Conservation (phyloP, 345 rosid species). For the Camelina hispida region DNA sequence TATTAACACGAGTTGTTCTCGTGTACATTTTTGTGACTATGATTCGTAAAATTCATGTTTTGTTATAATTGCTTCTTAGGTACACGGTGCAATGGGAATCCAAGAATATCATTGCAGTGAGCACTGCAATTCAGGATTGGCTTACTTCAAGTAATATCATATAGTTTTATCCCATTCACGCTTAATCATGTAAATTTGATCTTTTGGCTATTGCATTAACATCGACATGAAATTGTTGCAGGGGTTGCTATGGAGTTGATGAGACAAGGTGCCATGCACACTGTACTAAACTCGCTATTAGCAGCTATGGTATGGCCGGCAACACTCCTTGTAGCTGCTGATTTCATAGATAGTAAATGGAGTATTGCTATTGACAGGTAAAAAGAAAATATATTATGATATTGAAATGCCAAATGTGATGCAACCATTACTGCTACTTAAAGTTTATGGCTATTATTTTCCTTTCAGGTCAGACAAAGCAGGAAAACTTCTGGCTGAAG, state of each 20-base stretch:
- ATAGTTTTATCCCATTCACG: slow-evolving; percentile 30
- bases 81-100: slow-evolving; percentile 94
- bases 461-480: slow-evolving; percentile 84
- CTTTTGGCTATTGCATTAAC: slow-evolving; percentile 10
- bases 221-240: slow-evolving; percentile 43
- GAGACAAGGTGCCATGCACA: slow-evolving; percentile 95
- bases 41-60: not conserved
- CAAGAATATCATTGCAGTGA: slow-evolving; percentile 82
- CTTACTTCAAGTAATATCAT: slow-evolving; percentile 87
- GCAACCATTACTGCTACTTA: slow-evolving; percentile 6
- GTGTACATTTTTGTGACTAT: slow-evolving; percentile 1
- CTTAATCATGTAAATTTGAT: not conserved
- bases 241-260: slow-evolving; percentile 80
- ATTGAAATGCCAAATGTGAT: not conserved
- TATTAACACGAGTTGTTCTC: slow-evolving; percentile 37
- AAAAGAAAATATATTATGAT: not conserved
- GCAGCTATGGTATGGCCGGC: slow-evolving; percentile 93
- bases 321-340: slow-evolving; percentile 70
- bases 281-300: slow-evolving; percentile 72
- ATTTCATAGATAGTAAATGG: slow-evolving; percentile 93
- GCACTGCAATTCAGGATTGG: slow-evolving; percentile 99
- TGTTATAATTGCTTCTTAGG: slow-evolving; percentile 47
- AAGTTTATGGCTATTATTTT: not conserved
- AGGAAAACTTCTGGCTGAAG: slow-evolving; percentile 93
- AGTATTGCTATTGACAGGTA: slow-evolving; percentile 86